Evolutionary conservation across 768 basidiomycete genomes (phyloP), one percentile per base, ranked within the genome.

Genomic region (Gloeopeniophorella convolvens): DNA sequence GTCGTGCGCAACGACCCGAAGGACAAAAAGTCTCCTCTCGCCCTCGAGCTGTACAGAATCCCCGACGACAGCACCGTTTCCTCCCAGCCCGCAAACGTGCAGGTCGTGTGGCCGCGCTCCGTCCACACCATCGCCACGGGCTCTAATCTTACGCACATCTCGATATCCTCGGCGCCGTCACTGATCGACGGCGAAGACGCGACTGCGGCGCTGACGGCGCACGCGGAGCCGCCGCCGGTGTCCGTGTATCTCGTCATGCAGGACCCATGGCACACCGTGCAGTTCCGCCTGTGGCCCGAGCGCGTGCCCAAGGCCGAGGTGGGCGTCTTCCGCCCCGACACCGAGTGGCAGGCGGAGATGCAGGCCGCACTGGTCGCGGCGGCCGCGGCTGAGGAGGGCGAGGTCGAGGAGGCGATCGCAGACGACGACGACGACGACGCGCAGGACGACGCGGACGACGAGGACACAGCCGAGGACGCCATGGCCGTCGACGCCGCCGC

Each of bases 221-320:
- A 54, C 30, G 45, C 50, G 5, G 54, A 56, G 16, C 54, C 54
- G 28, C 54, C 54, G 2, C 41, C 54, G 11, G 8, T 56, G 4
- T 56, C 54, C 7, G 35, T 56, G 24, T 56, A 47, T 43, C 34
- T 54, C 28, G 51, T 53, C 27, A 51, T 55, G 45, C 34, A 26
- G n/a, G 44, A 54, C 26, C 45, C 50, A 16, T 55, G 53, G 51
- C 45, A 47, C 32, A 54, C 52, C 4, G 45, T 48, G 27, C 46
- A 54, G 16, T 55, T 55, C 32, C 53, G 53, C 18, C 30, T 56
- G 11, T 56, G 53, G 52, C 55, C 55, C 9, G 52, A 56, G 42
- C 52, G 55, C 18, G 32, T 53, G 34, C 28, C 54, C 40, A 56
- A 42, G 35, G 6, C 51, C 3, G 54, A 47, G 27, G 6, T 53